A percentile compares a stretch with the other conserved stretches of the same genome.
phyloP scores from a whole-genome alignment of 2,329 filamentous ascomycete genomes.

The Neurospora sp. region DNA sequence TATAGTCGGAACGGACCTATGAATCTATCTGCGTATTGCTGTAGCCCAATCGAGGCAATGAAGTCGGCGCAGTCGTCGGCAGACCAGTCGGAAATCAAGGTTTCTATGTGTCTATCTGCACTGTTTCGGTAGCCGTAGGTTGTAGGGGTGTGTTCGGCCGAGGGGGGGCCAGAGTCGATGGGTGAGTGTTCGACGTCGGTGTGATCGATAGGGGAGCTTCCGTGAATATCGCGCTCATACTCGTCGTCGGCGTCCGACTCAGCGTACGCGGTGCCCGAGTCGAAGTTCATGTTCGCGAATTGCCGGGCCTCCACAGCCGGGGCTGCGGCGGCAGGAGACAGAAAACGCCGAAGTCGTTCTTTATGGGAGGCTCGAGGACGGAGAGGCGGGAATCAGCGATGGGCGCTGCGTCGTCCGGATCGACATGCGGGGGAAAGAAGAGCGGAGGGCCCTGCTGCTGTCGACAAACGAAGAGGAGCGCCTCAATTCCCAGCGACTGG shows the following conservation, averaged over 20 bases:
- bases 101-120: conserved; percentile 59
- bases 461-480: neutral
- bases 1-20: conserved; percentile 46
- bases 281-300: conserved; percentile 18
- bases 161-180: conserved; percentile 63
- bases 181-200: conserved; percentile 60
- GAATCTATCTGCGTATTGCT: conserved; percentile 75
- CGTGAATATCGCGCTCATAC: conserved; percentile 64
- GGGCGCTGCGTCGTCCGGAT: neutral
- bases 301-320: conserved; percentile 15
- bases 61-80: conserved; percentile 88
- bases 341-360: neutral
- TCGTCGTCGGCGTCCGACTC: conserved; percentile 78
- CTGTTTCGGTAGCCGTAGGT: conserved; percentile 61
- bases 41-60: conserved; percentile 66
- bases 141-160: conserved; percentile 68
- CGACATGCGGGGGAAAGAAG: neutral
- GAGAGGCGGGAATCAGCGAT: conserved; percentile 1
- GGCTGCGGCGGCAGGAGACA: conserved; percentile 10
- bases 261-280: conserved; percentile 56
- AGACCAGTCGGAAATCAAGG: conserved; percentile 70
- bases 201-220: conserved; percentile 55
- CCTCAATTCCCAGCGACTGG: neutral
- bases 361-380: conserved; percentile 8
- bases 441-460: neutral